phyloP scores from a whole-genome alignment of 768 basidiomycete species.

The Pleurotus giganteus region DNA sequence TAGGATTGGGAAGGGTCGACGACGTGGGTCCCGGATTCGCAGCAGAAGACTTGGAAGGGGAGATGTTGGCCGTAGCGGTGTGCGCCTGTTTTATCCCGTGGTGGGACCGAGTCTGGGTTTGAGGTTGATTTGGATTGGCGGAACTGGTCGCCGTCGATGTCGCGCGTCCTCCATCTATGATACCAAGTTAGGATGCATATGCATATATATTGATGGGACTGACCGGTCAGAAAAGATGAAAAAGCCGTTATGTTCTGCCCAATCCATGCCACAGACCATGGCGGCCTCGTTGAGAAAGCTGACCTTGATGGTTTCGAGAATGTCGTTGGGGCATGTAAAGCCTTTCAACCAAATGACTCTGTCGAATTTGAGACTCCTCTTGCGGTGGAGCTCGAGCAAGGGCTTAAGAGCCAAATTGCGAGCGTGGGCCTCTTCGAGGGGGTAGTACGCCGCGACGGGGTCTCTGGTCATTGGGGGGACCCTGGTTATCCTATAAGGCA shows the following conservation, averaged over 20 bases:
- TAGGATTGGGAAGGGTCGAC: constrained; percentile 96
- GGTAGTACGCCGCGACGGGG: constrained; percentile 88
- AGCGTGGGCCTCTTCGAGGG: constrained; percentile 91
- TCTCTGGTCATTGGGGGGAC: constrained; percentile 93
- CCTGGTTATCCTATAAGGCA: constrained; percentile 90
- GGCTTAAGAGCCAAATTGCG: constrained; percentile 93
- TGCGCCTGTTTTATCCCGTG: constrained; percentile 80
- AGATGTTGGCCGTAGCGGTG: constrained; percentile 87
- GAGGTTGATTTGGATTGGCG: constrained; percentile 94
- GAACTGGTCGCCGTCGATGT: constrained; percentile 98
- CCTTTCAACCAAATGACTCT: constrained; percentile 98
- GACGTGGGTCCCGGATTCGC: constrained; percentile 96
- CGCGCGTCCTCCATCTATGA: constrained; percentile 90
- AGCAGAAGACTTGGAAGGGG: constrained; percentile 98
- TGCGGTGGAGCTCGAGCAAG: constrained; percentile 74
- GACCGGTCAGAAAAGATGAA: constrained; percentile 98
- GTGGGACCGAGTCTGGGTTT: constrained; percentile 87
- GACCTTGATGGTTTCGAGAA: constrained; percentile 92
- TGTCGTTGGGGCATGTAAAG: constrained; percentile 98
- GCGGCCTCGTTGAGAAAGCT: constrained; percentile 90
- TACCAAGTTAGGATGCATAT: neutral
- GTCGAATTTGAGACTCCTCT: constrained; percentile 78
- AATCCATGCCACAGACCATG: constrained; percentile 99
- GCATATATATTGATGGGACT: constrained; percentile 21
- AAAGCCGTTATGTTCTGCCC: constrained; percentile 96